Percentiles rank a stretch among this genome's conserved stretches.
Evolutionary conservation across 1,139 yeast species (phyloP).

Genomic region (Candida mesenterica): DNA sequence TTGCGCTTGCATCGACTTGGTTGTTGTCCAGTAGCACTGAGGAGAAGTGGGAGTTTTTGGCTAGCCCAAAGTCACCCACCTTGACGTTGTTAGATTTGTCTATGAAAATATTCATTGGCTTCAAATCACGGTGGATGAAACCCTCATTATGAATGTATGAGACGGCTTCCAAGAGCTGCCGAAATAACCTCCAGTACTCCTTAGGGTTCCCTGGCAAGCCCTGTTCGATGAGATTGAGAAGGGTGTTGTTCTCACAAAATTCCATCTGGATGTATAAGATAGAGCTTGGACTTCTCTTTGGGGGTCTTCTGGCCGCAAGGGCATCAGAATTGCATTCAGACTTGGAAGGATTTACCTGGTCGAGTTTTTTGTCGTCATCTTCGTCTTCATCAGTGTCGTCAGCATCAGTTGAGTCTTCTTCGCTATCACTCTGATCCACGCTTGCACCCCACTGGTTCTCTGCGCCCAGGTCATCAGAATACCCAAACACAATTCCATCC

Average conservation of each 20-base stretch:
- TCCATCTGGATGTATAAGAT: conserved; percentile 90
- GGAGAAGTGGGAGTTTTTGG: conserved; percentile 65
- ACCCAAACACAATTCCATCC: conserved; percentile 28
- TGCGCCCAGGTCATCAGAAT: conserved; percentile 8
- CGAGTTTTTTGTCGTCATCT: too few relatives aligned
- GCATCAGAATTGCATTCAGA: not conserved
- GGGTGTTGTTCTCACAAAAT: conserved; percentile 91
- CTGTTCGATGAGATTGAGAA: conserved; percentile 77
- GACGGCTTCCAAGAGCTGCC: conserved; percentile 89
- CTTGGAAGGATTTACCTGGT: too few relatives aligned
- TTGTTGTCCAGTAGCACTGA: conserved; percentile 40
- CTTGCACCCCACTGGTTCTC: conserved; percentile 13
- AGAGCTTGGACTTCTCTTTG: conserved; percentile 37
- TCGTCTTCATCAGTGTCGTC: not conserved
- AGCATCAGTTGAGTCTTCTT: conserved; percentile 5
- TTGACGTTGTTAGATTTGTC: conserved; percentile 86
- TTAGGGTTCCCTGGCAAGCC: conserved; percentile 70
- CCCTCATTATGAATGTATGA: conserved; percentile 92
- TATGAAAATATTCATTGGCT: conserved; percentile 94
- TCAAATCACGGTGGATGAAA: conserved; percentile 90
- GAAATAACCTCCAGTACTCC: conserved; percentile 85
- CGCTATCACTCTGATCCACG: conserved; percentile 10
- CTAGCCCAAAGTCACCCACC: conserved; percentile 96
- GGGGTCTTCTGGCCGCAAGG: not conserved
- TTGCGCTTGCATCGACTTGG: conserved; percentile 30